Evolutionary conservation across 2,329 filamentous ascomycete species (phyloP).

Genomic region (Talaromyces amestolkiae): DNA sequence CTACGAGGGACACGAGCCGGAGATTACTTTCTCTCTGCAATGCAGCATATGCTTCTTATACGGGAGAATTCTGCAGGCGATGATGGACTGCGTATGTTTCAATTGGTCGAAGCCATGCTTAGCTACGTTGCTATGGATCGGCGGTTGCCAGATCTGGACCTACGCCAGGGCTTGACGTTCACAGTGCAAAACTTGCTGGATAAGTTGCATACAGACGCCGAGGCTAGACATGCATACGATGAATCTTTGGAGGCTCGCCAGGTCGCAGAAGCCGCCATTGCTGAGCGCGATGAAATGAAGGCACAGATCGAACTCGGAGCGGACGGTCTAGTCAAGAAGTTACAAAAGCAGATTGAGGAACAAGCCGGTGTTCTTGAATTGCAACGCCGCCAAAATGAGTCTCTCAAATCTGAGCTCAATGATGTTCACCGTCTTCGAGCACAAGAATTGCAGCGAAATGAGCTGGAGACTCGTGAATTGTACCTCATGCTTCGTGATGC

Average conservation of each 20-base stretch:
- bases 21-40: slow-evolving; percentile 92
- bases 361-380: slow-evolving; percentile 88
- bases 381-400: slow-evolving; percentile 79
- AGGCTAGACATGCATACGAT: slow-evolving; percentile 87
- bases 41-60: slow-evolving; percentile 93
- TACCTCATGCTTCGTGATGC: slow-evolving; percentile 98
- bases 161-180: slow-evolving; percentile 96
- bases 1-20: slow-evolving; percentile 80
- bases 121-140: slow-evolving; percentile 99
- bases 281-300: slow-evolving; percentile 92
- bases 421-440: slow-evolving; percentile 81
- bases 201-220: slow-evolving; percentile 93
- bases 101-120: slow-evolving; percentile 97
- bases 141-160: slow-evolving; percentile 89
- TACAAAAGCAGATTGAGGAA: slow-evolving; percentile 92
- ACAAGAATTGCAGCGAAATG: slow-evolving; percentile 89
- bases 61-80: slow-evolving; percentile 80
- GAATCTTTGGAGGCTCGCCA: slow-evolving; percentile 87
- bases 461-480: slow-evolving; percentile 91
- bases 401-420: slow-evolving; percentile 83
- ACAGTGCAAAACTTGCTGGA: slow-evolving; percentile 93
- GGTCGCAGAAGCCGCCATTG: slow-evolving; percentile 91
- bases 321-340: slow-evolving; percentile 85
- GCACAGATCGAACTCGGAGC: slow-evolving; percentile 85
- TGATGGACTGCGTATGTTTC: slow-evolving; percentile 91